A percentile compares a stretch with the other conserved stretches of the same genome.
Evolutionary conservation across 495 filamentous ascomycete species (phyloP).

Genomic region (Jackrogersella multiformis): DNA sequence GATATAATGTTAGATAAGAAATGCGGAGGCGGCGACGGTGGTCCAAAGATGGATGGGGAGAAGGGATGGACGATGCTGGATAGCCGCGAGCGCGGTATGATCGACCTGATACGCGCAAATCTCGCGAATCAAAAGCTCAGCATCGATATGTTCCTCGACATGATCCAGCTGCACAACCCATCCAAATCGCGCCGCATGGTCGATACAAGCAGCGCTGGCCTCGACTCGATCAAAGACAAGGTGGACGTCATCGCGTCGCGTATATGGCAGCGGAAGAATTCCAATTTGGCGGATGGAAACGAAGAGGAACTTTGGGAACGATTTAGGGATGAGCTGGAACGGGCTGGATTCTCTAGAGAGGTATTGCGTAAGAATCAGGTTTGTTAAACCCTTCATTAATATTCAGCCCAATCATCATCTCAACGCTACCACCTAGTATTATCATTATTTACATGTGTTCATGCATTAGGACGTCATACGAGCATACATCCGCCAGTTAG

Average conservation of each 20-base stretch:
- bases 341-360: conserved; percentile 61
- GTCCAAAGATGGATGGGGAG: conserved; percentile 36
- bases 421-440: conserved; percentile 22
- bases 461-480: conserved; percentile 59
- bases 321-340: conserved; percentile 61
- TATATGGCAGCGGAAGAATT: conserved; percentile 52
- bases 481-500: conserved; percentile 64
- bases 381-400: conserved; percentile 12
- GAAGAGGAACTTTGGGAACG: conserved; percentile 63
- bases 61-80: conserved; percentile 44
- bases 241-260: conserved; percentile 61
- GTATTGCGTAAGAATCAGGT: conserved; percentile 63
- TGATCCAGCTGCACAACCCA: conserved; percentile 54
- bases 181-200: conserved; percentile 45
- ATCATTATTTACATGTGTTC: conserved; percentile 30
- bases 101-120: conserved; percentile 50
- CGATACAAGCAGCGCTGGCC: conserved; percentile 41
- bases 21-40: conserved; percentile 24
- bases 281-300: conserved; percentile 50
- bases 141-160: conserved; percentile 59
- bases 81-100: conserved; percentile 46
- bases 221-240: conserved; percentile 59
- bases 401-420: background rate
- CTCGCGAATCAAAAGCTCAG: conserved; percentile 53
- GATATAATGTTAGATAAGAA: conserved; percentile 57